Conservation (phyloP, 177 flowering plant genomes). For the Tripterygium wilfordii region DNA sequence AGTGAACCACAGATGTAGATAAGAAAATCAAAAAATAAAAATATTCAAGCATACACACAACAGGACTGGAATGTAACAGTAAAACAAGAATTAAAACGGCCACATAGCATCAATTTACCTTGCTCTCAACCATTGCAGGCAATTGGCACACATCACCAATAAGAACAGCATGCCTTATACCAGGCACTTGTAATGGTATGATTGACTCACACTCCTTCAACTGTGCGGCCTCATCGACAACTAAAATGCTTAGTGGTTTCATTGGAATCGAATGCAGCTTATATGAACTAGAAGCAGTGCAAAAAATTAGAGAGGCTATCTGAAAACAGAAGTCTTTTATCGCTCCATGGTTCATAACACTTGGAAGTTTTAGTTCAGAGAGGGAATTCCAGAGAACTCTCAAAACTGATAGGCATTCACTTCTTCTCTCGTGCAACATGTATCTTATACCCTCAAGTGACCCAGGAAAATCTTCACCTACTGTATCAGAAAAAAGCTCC, state of each 20-base stretch:
- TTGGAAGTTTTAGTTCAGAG: conserved; percentile 4
- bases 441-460: not conserved
- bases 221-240: conserved; percentile 51
- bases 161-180: conserved; percentile 37
- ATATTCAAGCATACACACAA: not conserved
- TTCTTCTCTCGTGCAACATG: not conserved
- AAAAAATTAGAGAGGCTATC: conserved; percentile 21
- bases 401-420: conserved; percentile 11
- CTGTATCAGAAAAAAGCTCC: conserved; percentile 6
- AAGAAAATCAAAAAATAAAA: not conserved
- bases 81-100: not conserved
- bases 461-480: not conserved
- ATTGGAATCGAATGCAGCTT: conserved; percentile 8
- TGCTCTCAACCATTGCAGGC: conserved; percentile 45
- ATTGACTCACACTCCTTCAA: conserved; percentile 50
- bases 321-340: conserved; percentile 14
- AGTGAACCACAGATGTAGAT: not conserved
- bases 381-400: conserved; percentile 7
- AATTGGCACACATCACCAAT: conserved; percentile 55
- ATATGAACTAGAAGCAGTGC: conserved; percentile 27
- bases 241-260: conserved; percentile 14
- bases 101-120: conserved; percentile 20
- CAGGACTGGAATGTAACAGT: not conserved
- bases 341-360: not conserved
- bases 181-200: conserved; percentile 38